Percentiles rank a stretch among this genome's conserved stretches.
These are phyloP conservation scores for Rhodocollybia butyracea DNA, from an alignment of 768 basidiomycete genomes.

Conservation along the genomic window DNA sequence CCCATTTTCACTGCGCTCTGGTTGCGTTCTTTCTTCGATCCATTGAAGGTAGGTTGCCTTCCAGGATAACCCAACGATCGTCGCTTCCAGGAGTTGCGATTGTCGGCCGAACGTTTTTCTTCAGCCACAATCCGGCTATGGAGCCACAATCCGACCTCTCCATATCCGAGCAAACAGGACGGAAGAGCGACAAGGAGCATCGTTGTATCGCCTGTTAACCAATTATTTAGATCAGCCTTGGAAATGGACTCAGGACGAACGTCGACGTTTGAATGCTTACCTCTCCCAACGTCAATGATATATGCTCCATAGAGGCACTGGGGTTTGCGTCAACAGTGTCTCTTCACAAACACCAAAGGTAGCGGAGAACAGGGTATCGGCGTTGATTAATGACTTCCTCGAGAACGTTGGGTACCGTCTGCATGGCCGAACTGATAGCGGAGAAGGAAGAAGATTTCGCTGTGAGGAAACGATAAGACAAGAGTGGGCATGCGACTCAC, in stretches of 20 bases:
- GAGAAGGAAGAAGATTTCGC: slow-evolving; percentile 70
- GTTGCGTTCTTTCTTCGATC: slow-evolving; percentile 73
- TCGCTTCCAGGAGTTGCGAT: slow-evolving; percentile 27
- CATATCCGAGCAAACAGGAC: slow-evolving; percentile 88
- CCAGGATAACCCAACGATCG: slow-evolving; percentile 54
- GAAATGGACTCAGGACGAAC: not conserved
- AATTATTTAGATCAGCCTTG: not conserved
- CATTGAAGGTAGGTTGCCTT: slow-evolving; percentile 72
- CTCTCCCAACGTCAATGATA: slow-evolving; percentile 76
- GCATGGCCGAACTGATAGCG: slow-evolving; percentile 58
- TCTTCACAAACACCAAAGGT: slow-evolving; percentile 62
- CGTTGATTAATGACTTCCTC: slow-evolving; percentile 68
- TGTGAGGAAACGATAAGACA: slow-evolving; percentile 55
- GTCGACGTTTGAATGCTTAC: slow-evolving; percentile 59
- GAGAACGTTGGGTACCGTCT: slow-evolving; percentile 61
- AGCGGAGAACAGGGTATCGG: slow-evolving; percentile 70
- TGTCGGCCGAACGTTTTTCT: slow-evolving; percentile 33
- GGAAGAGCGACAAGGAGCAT: slow-evolving; percentile 76
- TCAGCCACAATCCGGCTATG: too few species aligned
- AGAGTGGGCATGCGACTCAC: slow-evolving; percentile 31
- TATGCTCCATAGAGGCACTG: slow-evolving; percentile 83
- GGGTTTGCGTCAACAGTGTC: slow-evolving; percentile 53
- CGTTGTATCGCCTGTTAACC: slow-evolving; percentile 59
- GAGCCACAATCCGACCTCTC: slow-evolving; percentile 89
- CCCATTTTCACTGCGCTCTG: slow-evolving; percentile 71